phyloP scores from a whole-genome alignment of 139 green algal species.

The Volvox reticuliferus region DNA sequence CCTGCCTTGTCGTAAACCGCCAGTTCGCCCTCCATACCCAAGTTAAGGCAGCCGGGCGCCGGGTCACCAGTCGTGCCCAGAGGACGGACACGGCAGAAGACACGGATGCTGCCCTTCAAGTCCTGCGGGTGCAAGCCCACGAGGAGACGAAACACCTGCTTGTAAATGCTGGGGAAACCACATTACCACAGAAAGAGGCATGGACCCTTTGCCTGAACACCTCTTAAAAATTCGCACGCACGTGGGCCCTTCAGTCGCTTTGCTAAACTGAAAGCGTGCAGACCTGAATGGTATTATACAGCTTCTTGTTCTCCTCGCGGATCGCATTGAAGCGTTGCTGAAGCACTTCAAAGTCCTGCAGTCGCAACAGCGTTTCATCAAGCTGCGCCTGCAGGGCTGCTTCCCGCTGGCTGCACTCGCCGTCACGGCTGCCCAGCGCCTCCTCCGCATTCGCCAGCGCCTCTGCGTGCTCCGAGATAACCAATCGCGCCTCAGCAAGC shows the following conservation, averaged over 20 bases:
- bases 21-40: constrained; percentile 18
- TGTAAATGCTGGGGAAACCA: too few species aligned
- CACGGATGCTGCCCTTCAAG: constrained; percentile 88
- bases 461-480: constrained; percentile 1
- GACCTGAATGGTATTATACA: constrained; percentile 91
- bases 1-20: constrained; percentile 52
- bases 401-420: background rate
- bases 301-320: constrained; percentile 82
- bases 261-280: background rate
- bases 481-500: background rate
- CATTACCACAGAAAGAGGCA: too few species aligned
- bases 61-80: constrained; percentile 78
- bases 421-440: background rate
- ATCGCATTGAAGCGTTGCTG: constrained; percentile 55
- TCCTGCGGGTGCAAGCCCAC: constrained; percentile 59
- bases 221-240: too few species aligned
- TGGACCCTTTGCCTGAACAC: too few species aligned
- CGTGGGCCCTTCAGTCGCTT: too few species aligned
- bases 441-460: constrained; percentile 6
- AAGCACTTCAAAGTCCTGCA: background rate
- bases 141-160: too few species aligned
- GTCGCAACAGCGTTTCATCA: constrained; percentile 33
- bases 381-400: constrained; percentile 40
- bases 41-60: constrained; percentile 55
- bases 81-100: constrained; percentile 89